phyloP scores from a whole-genome alignment of 2,329 filamentous ascomycete species.

The Paramyrothecium sp. region DNA sequence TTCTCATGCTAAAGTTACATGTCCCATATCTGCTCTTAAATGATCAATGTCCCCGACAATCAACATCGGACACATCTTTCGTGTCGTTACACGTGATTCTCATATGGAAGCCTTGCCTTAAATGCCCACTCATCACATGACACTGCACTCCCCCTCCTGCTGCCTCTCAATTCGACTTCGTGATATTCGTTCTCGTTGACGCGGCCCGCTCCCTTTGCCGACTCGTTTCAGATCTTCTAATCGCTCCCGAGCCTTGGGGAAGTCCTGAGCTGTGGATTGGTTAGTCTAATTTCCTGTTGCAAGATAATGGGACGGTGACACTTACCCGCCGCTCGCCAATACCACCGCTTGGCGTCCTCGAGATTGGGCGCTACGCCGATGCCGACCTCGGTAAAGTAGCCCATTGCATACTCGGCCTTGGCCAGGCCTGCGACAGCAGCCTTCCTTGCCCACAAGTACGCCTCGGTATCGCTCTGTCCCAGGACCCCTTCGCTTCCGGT shows the following conservation, averaged over 20 bases:
- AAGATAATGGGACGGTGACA: constrained; percentile 20
- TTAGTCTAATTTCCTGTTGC: constrained; percentile 21
- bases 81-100: background rate
- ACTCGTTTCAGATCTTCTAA: constrained; percentile 87
- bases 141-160: constrained; percentile 81
- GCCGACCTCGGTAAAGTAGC: constrained; percentile 93
- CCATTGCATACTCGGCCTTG: constrained; percentile 97
- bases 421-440: constrained; percentile 83
- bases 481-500: constrained; percentile 87
- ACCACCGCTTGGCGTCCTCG: constrained; percentile 97
- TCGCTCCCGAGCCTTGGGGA: constrained; percentile 87
- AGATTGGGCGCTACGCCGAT: constrained; percentile 84
- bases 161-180: constrained; percentile 79
- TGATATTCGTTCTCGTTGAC: constrained; percentile 75
- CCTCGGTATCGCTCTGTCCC: constrained; percentile 90
- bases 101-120: background rate
- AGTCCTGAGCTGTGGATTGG: constrained; percentile 73
- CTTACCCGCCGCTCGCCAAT: constrained; percentile 94
- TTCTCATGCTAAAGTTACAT: background rate
- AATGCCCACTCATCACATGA: constrained; percentile 66
- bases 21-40: background rate
- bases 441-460: constrained; percentile 95
- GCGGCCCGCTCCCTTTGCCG: constrained; percentile 65
- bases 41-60: background rate
- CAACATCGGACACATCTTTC: background rate